Percentiles rank a stretch among this genome's conserved stretches.
Conservation (phyloP, 441 rosid species). For the Adansonia rubrostipa region DNA sequence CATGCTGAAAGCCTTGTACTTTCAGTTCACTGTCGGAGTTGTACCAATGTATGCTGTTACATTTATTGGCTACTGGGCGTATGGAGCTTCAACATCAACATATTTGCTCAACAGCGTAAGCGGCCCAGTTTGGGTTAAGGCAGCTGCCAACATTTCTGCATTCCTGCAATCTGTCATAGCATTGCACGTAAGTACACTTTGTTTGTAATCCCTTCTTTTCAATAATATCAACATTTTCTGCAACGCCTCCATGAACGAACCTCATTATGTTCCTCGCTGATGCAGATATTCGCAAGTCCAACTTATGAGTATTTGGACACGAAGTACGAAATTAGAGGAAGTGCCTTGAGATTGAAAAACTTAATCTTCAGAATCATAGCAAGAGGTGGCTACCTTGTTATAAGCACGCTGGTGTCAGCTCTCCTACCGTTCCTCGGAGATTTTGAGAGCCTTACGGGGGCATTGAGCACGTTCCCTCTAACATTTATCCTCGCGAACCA, state of each 20-base stretch:
- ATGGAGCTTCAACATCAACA: conserved; percentile 69
- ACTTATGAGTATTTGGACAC: conserved; percentile 89
- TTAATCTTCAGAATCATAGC: conserved; percentile 63
- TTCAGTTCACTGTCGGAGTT: conserved; percentile 78
- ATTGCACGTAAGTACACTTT: conserved; percentile 58
- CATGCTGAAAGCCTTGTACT: conserved; percentile 84
- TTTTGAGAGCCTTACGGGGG: conserved; percentile 89
- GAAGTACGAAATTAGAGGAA: conserved; percentile 71
- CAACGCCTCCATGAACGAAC: neutral
- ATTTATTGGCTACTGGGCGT: conserved; percentile 94
- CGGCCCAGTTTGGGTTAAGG: conserved; percentile 88
- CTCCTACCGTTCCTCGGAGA: conserved; percentile 87
- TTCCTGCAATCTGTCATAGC: conserved; percentile 85
- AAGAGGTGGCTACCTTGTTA: conserved; percentile 72
- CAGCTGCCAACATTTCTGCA: conserved; percentile 73
- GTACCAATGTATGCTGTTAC: conserved; percentile 76
- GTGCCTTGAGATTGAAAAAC: conserved; percentile 58
- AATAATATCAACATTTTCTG: too few relatives aligned
- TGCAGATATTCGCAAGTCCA: conserved; percentile 90
- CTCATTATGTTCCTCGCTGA: neutral
- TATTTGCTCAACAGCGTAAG: conserved; percentile 70
- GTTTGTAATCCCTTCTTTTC: neutral
- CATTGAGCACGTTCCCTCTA: conserved; percentile 84
- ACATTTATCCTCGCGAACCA: conserved; percentile 93
- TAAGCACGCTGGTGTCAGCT: conserved; percentile 81